Base-by-base conservation (phyloP, 1,139 yeast genomes). In the Hansenula anomala region DNA sequence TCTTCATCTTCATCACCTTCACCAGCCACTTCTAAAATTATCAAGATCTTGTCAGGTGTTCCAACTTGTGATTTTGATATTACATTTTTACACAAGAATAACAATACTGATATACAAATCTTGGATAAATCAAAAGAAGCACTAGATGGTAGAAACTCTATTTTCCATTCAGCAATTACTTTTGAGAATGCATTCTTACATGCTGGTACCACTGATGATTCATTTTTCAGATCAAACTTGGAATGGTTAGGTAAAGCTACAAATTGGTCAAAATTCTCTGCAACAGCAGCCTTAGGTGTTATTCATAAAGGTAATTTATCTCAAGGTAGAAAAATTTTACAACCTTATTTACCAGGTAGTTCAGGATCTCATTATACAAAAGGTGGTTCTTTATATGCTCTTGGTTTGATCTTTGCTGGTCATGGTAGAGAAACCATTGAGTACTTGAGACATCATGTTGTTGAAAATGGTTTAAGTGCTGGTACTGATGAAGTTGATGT, bases 221-320 rank as follows among this genome's bases (percentile, higher is more conserved):
- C 92, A 2, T 92, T 92, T 57, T 86, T 92, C 64, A 75, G 96
- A 60, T 77, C 85, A 36, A 92, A 92, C 58, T 71, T 90, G 52
- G 97, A 92, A 56, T 94, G 97, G 97, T 72, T 92, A 50, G 95
- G 96, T 28, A 88, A 89, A 65, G 97, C 98, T 12, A 83, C 94
- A 37, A 90, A 90, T 63, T 92, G 99, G 99, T 90, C 97, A 9
- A 92, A 92, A 59, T 92, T 92, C 59, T 80, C 96, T 1, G 97
- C 98, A 7, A 92, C 98, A 24, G 98, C 98, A 16, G 97, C 97
- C 13, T 71, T 94, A 44, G 99, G 99, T 59, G 98, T 92, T 26
- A 90, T 92, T 52, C 98, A 92, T 59, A 87, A 85, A 57, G 98
- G 98, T 38, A 90, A 92, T 60, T 73, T 92, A 47, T 77, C 95